Percentiles rank a stretch among this genome's conserved stretches.
Evolutionary conservation across 805 yeast species (phyloP).

Genomic region (Nakazawaea holstii): DNA sequence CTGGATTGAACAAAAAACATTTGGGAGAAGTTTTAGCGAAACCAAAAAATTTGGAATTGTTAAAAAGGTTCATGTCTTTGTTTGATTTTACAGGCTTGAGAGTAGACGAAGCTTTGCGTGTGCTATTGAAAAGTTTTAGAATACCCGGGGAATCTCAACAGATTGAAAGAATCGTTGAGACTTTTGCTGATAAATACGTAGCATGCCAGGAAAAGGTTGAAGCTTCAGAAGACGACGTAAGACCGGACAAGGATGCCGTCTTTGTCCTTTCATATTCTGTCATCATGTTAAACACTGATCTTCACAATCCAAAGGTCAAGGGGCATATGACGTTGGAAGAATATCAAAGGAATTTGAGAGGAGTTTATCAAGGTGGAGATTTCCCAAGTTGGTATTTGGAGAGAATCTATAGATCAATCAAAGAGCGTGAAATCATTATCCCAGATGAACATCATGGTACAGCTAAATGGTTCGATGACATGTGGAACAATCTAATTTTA

Average conservation of each 20-base stretch:
- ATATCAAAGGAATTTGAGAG: conserved; percentile 73
- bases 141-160: conserved; percentile 97
- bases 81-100: conserved; percentile 76
- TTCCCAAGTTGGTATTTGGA: conserved; percentile 84
- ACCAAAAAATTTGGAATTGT: conserved; percentile 54
- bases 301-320: conserved; percentile 88
- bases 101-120: conserved; percentile 89
- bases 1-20: conserved; percentile 78
- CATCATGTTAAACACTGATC: conserved; percentile 90
- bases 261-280: conserved; percentile 87
- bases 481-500: conserved; percentile 67
- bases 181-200: conserved; percentile 78
- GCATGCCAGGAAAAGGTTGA: conserved; percentile 40
- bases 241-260: conserved; percentile 81
- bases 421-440: conserved; percentile 87
- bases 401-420: conserved; percentile 74
- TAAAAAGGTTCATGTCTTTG: conserved; percentile 57
- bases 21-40: conserved; percentile 85
- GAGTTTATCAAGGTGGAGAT: conserved; percentile 69
- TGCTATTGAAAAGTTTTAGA: conserved; percentile 76
- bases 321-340: conserved; percentile 85
- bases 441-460: conserved; percentile 97
- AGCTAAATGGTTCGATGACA: conserved; percentile 86
- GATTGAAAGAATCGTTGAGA: conserved; percentile 86
- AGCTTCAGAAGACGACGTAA: conserved; percentile 40